These are phyloP conservation scores for Phylloporus sp. DNA, from an alignment of 768 basidiomycete genomes.

Conservation along the genomic window DNA sequence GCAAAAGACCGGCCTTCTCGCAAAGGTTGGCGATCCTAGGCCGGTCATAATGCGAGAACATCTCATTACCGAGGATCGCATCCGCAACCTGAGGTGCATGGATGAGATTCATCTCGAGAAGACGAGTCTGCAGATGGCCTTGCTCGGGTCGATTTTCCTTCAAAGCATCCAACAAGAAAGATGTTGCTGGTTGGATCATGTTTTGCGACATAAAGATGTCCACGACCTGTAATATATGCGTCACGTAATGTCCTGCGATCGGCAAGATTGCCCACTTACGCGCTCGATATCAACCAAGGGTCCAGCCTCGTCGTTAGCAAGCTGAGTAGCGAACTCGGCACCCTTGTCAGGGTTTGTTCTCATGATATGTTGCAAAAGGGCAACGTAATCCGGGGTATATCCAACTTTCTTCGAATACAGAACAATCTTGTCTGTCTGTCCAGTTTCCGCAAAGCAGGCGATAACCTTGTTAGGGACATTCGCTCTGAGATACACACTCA, in stretches of 20 bases:
- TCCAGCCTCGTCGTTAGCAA: constrained; percentile 91
- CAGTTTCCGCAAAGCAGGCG: constrained; percentile 98
- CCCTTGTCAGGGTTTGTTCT: constrained; percentile 96
- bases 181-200: constrained; percentile 99
- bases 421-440: constrained; percentile 97
- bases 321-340: constrained; percentile 93
- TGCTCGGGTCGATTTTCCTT: constrained; percentile 99
- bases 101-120: constrained; percentile 96
- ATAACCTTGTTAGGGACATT: constrained; percentile 98
- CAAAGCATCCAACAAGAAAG: constrained; percentile 93
- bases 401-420: constrained; percentile 97
- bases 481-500: constrained; percentile 96
- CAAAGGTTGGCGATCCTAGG: constrained; percentile 97
- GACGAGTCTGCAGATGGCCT: constrained; percentile 89
- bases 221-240: constrained; percentile 58
- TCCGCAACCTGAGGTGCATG: constrained; percentile 99
- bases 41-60: constrained; percentile 96
- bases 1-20: constrained; percentile 95
- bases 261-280: constrained; percentile 38
- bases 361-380: constrained; percentile 93
- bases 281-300: constrained; percentile 92
- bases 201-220: constrained; percentile 99
- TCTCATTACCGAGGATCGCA: constrained; percentile 97
- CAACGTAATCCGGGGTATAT: constrained; percentile 88
- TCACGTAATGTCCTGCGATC: not conserved